A percentile compares a stretch with the other conserved stretches of the same genome.
Conservation (phyloP, 163 green algal genomes). For the Scenedesmus sp. region DNA sequence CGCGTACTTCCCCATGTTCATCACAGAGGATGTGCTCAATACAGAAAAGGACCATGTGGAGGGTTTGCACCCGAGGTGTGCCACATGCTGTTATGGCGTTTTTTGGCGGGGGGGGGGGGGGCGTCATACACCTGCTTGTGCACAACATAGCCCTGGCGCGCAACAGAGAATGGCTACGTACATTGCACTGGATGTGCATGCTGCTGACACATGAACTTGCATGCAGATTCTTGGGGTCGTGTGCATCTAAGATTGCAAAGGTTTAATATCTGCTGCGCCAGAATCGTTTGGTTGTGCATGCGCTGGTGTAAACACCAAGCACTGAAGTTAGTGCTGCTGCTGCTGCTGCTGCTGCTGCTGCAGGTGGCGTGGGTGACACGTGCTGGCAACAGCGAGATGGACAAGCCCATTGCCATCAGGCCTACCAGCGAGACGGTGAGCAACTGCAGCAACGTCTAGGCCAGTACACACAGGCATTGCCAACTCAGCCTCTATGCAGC, state of each 20-base stretch:
- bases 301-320: no score
- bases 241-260: no score
- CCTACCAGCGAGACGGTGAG: conserved; percentile 97
- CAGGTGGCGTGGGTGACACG: conserved; percentile 78
- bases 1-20: conserved; percentile 99
- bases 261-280: no score
- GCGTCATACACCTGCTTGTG: no score
- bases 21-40: conserved; percentile 95
- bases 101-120: no score
- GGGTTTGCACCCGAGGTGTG: conserved; percentile 87
- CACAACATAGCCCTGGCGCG: no score
- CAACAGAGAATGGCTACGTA: no score
- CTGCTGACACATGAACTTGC: no score
- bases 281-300: no score
- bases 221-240: no score
- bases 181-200: no score
- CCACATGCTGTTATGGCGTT: conserved; percentile 52
- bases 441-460: background rate
- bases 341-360: background rate
- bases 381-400: conserved; percentile 90
- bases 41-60: conserved; percentile 99
- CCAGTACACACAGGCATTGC: background rate
- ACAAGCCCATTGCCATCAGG: conserved; percentile 97
- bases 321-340: background rate
- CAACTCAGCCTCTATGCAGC: background rate